A percentile compares a stretch with the other conserved stretches of the same genome.
Conservation (phyloP, 257 asterid species). For the Schizonepeta tenuifolia region DNA sequence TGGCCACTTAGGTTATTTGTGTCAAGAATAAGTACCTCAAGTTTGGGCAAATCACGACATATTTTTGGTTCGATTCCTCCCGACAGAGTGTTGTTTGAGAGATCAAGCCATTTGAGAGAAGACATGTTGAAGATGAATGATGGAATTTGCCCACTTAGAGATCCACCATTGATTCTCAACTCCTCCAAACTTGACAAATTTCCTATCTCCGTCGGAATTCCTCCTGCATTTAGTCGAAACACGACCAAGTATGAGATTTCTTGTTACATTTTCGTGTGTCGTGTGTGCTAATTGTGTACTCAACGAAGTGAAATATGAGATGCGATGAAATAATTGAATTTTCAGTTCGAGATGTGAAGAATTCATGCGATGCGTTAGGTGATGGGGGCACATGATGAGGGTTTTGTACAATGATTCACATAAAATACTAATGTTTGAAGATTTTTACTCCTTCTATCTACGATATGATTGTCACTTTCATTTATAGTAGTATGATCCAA, state of each 20-base stretch:
- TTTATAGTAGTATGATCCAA: too few species aligned
- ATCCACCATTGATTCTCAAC: conserved; percentile 26
- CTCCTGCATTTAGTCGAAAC: not conserved
- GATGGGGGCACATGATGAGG: too few species aligned
- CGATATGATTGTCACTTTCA: too few species aligned
- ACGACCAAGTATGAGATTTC: not conserved
- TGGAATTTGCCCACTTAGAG: conserved; percentile 32
- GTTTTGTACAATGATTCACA: too few species aligned
- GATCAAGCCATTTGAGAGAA: conserved; percentile 31
- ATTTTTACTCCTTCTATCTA: too few species aligned
- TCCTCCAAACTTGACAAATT: not conserved
- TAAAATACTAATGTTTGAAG: too few species aligned
- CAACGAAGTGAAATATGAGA: too few species aligned
- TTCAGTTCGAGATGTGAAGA: too few species aligned
- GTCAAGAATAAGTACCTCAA: conserved; percentile 33
- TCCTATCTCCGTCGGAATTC: not conserved
- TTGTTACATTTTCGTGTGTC: too few species aligned
- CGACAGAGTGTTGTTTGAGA: conserved; percentile 41
- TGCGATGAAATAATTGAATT: too few species aligned
- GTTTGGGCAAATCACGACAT: conserved; percentile 41
- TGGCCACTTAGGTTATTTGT: conserved; percentile 44
- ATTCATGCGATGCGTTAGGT: too few species aligned
- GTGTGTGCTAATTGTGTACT: too few species aligned
- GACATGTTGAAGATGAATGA: conserved; percentile 42
- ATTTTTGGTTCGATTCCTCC: conserved; percentile 41